phyloP scores from a whole-genome alignment of 2,329 filamentous ascomycete species.

The Pseudodiploospora longispora region DNA sequence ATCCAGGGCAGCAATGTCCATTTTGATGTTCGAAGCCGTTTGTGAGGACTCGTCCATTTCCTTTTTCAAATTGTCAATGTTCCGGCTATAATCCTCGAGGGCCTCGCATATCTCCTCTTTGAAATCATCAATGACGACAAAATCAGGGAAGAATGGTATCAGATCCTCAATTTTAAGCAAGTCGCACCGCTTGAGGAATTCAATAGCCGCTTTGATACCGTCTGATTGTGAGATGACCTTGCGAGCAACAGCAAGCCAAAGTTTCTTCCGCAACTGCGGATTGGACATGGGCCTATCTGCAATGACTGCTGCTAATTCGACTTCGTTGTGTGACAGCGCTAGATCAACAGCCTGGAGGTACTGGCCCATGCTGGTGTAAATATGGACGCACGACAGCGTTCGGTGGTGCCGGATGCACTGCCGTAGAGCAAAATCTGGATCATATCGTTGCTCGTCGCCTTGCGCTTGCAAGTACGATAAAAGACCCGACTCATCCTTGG shows the following conservation, averaged over 20 bases:
- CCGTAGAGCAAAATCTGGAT: slow-evolving; percentile 91
- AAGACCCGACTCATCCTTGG: slow-evolving; percentile 75
- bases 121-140: slow-evolving; percentile 97
- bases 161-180: slow-evolving; percentile 91
- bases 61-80: slow-evolving; percentile 78
- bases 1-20: slow-evolving; percentile 79
- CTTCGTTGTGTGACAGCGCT: slow-evolving; percentile 79
- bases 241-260: slow-evolving; percentile 92
- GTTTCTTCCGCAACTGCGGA: slow-evolving; percentile 74
- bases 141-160: slow-evolving; percentile 97
- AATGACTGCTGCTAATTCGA: slow-evolving; percentile 82
- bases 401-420: slow-evolving; percentile 92
- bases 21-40: slow-evolving; percentile 84
- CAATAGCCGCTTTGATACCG: slow-evolving; percentile 87
- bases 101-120: slow-evolving; percentile 96
- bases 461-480: slow-evolving; percentile 87
- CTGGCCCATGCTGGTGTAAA: slow-evolving; percentile 94
- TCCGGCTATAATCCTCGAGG: slow-evolving; percentile 84
- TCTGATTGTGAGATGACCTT: slow-evolving; percentile 83
- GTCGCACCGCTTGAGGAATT: slow-evolving; percentile 86
- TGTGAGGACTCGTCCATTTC: slow-evolving; percentile 94
- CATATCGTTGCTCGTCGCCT: slow-evolving; percentile 77
- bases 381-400: slow-evolving; percentile 90
- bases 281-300: slow-evolving; percentile 79
- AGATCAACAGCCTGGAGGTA: slow-evolving; percentile 90